Percentiles rank a stretch among this genome's conserved stretches.
These are phyloP conservation scores for Lentinula edodes DNA, from an alignment of 768 basidiomycete species.

Conservation along the genomic window DNA sequence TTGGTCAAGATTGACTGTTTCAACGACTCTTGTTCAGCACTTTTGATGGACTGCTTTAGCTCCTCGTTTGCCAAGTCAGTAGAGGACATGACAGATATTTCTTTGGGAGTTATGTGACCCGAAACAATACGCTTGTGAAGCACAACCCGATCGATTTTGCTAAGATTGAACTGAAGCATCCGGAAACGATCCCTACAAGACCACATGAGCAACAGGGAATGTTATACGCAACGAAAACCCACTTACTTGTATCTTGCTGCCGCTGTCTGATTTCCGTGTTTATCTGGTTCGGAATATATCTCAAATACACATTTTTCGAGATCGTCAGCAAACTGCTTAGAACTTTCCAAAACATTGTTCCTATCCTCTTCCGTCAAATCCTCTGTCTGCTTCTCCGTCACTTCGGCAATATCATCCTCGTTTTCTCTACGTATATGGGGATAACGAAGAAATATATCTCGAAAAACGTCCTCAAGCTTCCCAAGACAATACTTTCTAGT, in stretches of 20 bases:
- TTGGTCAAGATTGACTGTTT: constrained; percentile 82
- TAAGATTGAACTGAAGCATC: constrained; percentile 84
- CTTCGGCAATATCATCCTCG: constrained; percentile 9
- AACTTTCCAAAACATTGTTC: constrained; percentile 45
- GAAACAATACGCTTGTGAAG: constrained; percentile 78
- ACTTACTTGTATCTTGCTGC: constrained; percentile 79
- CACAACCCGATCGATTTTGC: constrained; percentile 70
- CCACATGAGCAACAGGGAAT: constrained; percentile 10
- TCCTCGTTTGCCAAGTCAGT: constrained; percentile 89
- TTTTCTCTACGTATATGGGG: constrained; percentile 41
- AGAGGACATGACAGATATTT: constrained; percentile 79
- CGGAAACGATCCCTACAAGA: constrained; percentile 77
- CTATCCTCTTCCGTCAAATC: constrained; percentile 60
- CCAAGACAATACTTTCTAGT: constrained; percentile 75
- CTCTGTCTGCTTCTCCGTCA: constrained; percentile 40
- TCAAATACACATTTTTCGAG: constrained; percentile 77
- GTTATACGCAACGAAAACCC: constrained; percentile 9
- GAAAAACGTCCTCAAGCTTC: constrained; percentile 69
- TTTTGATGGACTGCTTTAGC: constrained; percentile 74
- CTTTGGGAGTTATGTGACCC: constrained; percentile 57
- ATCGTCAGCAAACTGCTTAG: constrained; percentile 60
- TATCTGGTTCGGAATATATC: constrained; percentile 73
- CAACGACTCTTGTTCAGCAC: constrained; percentile 76
- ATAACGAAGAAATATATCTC: constrained; percentile 66
- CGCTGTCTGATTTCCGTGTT: constrained; percentile 53